phyloP scores from a whole-genome alignment of 768 basidiomycete genomes.

The Dioszegia crocea region DNA sequence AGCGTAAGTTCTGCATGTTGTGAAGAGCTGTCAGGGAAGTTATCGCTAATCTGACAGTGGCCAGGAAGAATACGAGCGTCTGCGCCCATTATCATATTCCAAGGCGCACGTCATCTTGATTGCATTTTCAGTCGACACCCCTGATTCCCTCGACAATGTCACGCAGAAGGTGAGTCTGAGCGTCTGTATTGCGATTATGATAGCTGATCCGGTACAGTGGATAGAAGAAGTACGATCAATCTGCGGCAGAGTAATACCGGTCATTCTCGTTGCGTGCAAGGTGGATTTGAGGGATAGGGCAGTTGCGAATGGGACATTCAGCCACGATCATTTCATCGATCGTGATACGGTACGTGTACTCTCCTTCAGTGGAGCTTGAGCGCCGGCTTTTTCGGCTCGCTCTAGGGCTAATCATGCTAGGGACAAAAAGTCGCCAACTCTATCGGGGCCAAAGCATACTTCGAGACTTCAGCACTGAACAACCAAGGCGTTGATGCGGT shows the following conservation, averaged over 20 bases:
- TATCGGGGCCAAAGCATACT: conserved; percentile 90
- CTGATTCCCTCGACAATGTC: conserved; percentile 95
- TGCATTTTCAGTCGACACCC: conserved; percentile 91
- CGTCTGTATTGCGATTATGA: too few species aligned
- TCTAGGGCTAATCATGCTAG: conserved; percentile 44
- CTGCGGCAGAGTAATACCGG: conserved; percentile 86
- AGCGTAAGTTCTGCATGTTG: conserved; percentile 63
- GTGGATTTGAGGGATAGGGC: conserved; percentile 69
- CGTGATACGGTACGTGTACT: conserved; percentile 49
- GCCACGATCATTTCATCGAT: conserved; percentile 46
- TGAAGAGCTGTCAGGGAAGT: background rate
- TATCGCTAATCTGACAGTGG: conserved; percentile 58
- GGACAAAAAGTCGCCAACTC: conserved; percentile 74
- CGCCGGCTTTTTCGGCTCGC: conserved; percentile 25
- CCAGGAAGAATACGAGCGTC: conserved; percentile 97
- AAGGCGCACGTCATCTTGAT: conserved; percentile 99
- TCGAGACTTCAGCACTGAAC: conserved; percentile 79
- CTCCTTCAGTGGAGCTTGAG: too few species aligned
- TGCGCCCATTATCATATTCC: conserved; percentile 94
- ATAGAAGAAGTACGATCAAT: conserved; percentile 97
- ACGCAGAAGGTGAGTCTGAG: conserved; percentile 79
- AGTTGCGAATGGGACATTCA: conserved; percentile 35
- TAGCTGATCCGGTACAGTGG: conserved; percentile 60
- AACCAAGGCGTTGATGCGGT: conserved; percentile 67
- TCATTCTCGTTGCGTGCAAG: conserved; percentile 94